Base-by-base conservation (phyloP, 371 early-diverging fungal genomes). In the Haplosporangium sp. region DNA sequence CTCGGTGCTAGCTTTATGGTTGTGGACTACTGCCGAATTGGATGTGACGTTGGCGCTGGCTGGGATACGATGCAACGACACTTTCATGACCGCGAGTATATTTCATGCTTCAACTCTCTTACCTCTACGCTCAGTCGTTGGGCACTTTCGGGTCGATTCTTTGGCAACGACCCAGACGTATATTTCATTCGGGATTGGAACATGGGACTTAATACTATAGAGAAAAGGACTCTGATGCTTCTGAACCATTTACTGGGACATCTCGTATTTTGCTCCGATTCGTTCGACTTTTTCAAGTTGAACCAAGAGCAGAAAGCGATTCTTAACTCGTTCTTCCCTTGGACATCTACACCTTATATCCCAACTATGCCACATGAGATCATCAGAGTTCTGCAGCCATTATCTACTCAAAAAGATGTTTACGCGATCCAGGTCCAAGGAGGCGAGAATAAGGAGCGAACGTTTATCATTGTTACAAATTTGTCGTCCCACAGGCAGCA, bases 141-240 rank as follows among this genome's bases (percentile, higher is more conserved):
- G 89, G 72, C 83, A 15, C 74, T 90, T 82, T 86, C 87, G 0
- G 87, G 85, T 37, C 82, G 88, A 27, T 87, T 89, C 86, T 90
- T 88, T 83, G 90, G 90, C 39, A 90, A 88, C 60, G 90, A 90
- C 44, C 89, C 90, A 15, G 90, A 90, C 44, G 90, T 90, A 19
- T 87, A 85, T 84, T 87, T 89, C 37, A 55, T 89, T 20, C 87
- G 90, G 2, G 79, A 86, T 19, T 82, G 76, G 71, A 78, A 76
- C 27, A 85, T 87, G 58, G 87, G 88, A 66, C 69, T 90, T 27
- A 87, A 61, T 7, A 63, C 67, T 7, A 79, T 82, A 13, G 89
- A 90, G 56, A 84, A 86, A 13, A 83, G 86, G 44, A 88, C 90
- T 0, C 66, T 90, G n/a, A 86, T 88, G 72, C 76, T 87, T 0